Evolutionary conservation across 1,284 basidiomycete genomes (phyloP).

Genomic region (Trichosporon sp.): DNA sequence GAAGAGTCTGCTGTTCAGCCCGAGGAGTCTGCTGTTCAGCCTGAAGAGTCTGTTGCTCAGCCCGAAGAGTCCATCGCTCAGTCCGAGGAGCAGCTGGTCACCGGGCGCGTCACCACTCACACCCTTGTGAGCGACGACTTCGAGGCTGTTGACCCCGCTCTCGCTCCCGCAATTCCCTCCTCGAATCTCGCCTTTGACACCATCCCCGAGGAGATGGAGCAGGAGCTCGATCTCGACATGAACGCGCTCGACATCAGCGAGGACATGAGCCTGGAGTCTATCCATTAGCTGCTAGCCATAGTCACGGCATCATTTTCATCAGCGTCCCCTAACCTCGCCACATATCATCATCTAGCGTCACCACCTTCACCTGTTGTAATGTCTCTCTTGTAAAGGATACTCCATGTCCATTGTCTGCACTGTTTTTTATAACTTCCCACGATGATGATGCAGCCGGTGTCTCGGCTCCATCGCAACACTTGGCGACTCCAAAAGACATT

Average conservation of each 20-base stretch:
- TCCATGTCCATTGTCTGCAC: constrained; percentile 7
- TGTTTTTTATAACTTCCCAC: background rate
- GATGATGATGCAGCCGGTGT: background rate
- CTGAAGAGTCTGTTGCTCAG: too few relatives aligned
- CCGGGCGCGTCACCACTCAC: background rate
- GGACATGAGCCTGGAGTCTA: constrained; percentile 21
- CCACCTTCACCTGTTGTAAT: background rate
- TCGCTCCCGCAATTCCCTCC: background rate
- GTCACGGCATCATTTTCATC: background rate
- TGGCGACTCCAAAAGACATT: background rate
- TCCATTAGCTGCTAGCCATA: background rate
- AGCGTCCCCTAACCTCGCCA: background rate
- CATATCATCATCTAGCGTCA: constrained; percentile 4
- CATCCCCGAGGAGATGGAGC: constrained; percentile 16
- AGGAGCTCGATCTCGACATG: constrained; percentile 16
- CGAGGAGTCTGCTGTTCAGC: too few relatives aligned
- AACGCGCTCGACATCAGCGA: constrained; percentile 20
- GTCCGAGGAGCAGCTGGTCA: background rate
- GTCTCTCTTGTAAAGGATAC: constrained; percentile 13
- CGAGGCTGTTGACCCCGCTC: constrained; percentile 8
- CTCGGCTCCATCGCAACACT: background rate
- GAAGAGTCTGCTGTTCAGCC: too few relatives aligned
- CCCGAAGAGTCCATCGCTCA: background rate
- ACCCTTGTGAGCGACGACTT: background rate
- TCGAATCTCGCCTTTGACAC: background rate